Base-by-base conservation (phyloP, 2,329 filamentous ascomycete genomes). In the Ascochyta clinopodiicola region DNA sequence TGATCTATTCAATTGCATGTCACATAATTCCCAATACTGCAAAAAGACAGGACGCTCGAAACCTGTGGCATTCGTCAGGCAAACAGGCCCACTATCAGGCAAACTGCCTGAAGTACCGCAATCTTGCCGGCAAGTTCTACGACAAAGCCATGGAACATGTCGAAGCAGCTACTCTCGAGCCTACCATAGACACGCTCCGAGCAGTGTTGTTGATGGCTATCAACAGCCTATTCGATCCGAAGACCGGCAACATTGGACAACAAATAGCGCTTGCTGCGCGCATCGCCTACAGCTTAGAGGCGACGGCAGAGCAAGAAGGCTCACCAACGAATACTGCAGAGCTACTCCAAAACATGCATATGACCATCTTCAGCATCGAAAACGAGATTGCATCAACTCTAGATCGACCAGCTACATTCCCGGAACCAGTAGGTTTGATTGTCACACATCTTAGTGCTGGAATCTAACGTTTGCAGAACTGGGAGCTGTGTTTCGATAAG, bases 1-100 rank as follows among this genome's bases (percentile, higher is more conserved):
- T 75, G 71, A 63, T 74, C 15, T 75, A 74, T 50, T 72, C 72
- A 8, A 72, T 75, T 21, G 66, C 64, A 22, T 75, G 71, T 54
- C 68, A 74, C 40, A 56, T 73, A 2, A 59, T 69, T 15, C 70
- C 71, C 7, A 68, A 63, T 6, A 68, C 57, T 9, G 59, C 64
- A 9, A 67, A 67, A 37, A 66, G 60, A 37, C 61, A 60, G 19
- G 51, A 66, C 10, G 57, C 62, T 6, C 56, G 59, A 4, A 56
- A 67, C 37, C 48, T 59, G n/a, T 69, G 64, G 62, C 60, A 63
- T 21, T 55, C 65, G 4, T 61, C 57, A 9, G 69, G 70, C 0
- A 67, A 66, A 21, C 67, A 71, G 12, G 61, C 64, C 8, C 71
- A 65, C 22, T 69, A 73, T 32, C 68, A 70, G 38, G 61, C 56